Conservation (phyloP, 2,329 filamentous ascomycete genomes). For the Paraconiothyrium sp. region DNA sequence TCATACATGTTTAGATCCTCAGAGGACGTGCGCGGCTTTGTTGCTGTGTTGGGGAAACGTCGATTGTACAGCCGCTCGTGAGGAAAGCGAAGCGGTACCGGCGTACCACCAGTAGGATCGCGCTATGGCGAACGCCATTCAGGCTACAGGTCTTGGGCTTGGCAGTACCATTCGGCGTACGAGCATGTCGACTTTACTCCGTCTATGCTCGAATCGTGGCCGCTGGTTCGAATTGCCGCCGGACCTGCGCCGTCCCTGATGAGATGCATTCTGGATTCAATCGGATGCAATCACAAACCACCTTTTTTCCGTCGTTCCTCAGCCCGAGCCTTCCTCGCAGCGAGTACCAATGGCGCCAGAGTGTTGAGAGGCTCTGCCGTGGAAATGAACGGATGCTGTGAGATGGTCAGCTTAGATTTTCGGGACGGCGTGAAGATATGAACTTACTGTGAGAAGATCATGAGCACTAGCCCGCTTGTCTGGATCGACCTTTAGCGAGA, state of each 20-base stretch:
- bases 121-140: neutral
- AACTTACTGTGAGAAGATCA: constrained; percentile 86
- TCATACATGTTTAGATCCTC: neutral
- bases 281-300: constrained; percentile 46
- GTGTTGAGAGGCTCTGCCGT: constrained; percentile 67
- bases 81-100: neutral
- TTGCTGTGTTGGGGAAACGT: neutral
- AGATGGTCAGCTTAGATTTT: constrained; percentile 22
- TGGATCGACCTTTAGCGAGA: constrained; percentile 94
- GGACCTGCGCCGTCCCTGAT: constrained; percentile 31
- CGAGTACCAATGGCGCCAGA: constrained; percentile 85
- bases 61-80: neutral
- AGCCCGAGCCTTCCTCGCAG: constrained; percentile 83
- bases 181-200: constrained; percentile 28
- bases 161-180: constrained; percentile 43
- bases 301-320: constrained; percentile 71
- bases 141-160: constrained; percentile 23
- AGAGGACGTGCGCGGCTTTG: constrained; percentile 1
- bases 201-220: constrained; percentile 29
- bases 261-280: constrained; percentile 36
- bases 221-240: constrained; percentile 29
- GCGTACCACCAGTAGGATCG: neutral
- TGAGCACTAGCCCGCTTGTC: constrained; percentile 96
- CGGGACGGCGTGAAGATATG: constrained; percentile 13
- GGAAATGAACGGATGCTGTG: constrained; percentile 60